Evolutionary conservation across 805 yeast species (phyloP), one percentile per base, ranked within the genome.

Genomic region (Cyberlindnera sargentensis): DNA sequence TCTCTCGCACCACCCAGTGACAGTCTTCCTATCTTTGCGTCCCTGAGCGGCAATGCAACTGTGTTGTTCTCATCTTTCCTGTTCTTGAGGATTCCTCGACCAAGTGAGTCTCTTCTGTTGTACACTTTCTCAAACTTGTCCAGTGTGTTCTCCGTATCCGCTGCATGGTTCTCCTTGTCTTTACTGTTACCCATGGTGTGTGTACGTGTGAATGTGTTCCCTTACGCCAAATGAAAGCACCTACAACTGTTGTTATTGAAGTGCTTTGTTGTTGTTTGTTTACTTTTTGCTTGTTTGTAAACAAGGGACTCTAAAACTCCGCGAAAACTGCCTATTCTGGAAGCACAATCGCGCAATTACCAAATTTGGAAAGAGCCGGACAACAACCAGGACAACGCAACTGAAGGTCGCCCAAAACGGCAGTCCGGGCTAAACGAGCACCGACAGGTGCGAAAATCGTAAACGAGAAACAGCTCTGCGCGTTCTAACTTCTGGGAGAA

Each of bases 11-110:
- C 47, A 6, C 34, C 47, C 26, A 41, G 40, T 4, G 53, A 29
- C 4, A 35, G 41, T 2, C 42, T 20, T 10, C 37, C 48, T 7
- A 44, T 47, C 36, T 52, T 53, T 11, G 52, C 32, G 8, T 55
- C 43, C 3, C 55, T 46, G 5, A 56, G 42, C 2, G 50, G 60
- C 24, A 47, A 34, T 15, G 51, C 37, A 0, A 49, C 39, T 2
- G 58, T 55, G 31, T 40, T 36, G 38, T 51, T 50, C 10, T 41
- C 53, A 7, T 30, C 35, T 4, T 26, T 31, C 30, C 41, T 31
- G 26, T 26, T 41, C 36, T 38, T 45, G 31, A 28, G 27, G 34
- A 34, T 37, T 24, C 39, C 37, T 24, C 33, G 10, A 8, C 20
- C 24, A 6, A 31, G 34, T 5, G 41, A 38, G 15, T 38, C 41